phyloP scores from a whole-genome alignment of 1,284 basidiomycete genomes.

The Sporisorium reilianum region DNA sequence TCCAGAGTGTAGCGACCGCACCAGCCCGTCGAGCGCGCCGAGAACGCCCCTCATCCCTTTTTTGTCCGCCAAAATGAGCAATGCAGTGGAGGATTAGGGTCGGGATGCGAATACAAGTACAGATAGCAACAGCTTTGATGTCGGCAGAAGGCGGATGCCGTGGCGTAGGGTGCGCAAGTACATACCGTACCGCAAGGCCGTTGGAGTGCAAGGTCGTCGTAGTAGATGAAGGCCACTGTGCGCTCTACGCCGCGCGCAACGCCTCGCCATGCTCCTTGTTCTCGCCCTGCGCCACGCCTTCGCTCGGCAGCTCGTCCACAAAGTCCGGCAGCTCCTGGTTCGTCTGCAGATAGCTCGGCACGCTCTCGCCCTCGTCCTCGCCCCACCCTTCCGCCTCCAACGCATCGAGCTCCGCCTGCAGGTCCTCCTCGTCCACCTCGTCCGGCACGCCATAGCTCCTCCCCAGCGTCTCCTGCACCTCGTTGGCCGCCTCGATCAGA shows the following conservation, averaged over 20 bases:
- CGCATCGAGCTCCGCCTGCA: constrained; percentile 81
- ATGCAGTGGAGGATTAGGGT: too few species aligned
- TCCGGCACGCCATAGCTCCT: constrained; percentile 96
- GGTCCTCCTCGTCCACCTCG: constrained; percentile 95
- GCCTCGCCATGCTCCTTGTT: constrained; percentile 38
- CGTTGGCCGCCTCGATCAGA: constrained; percentile 93
- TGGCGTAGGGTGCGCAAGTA: too few species aligned
- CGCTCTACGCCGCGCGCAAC: constrained; percentile 30
- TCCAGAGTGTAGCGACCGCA: too few species aligned
- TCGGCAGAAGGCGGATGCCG: too few species aligned
- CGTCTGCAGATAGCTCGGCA: constrained; percentile 62
- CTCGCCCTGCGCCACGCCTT: constrained; percentile 5
- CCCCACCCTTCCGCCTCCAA: constrained; percentile 81
- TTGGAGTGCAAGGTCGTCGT: too few species aligned
- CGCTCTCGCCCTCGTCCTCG: constrained; percentile 17
- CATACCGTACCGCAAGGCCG: too few species aligned
- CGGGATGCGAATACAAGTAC: too few species aligned
- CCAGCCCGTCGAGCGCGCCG: too few species aligned
- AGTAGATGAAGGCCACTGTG: too few species aligned
- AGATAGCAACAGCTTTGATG: too few species aligned
- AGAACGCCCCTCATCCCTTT: too few species aligned
- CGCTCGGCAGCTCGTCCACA: constrained; percentile 60
- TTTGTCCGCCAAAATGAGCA: too few species aligned
- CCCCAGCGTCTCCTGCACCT: constrained; percentile 93
- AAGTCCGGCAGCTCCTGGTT: constrained; percentile 59